Percentiles rank a stretch among this genome's conserved stretches.
phyloP scores from a whole-genome alignment of 768 basidiomycete genomes.

The Pleurotus tuoliensis region DNA sequence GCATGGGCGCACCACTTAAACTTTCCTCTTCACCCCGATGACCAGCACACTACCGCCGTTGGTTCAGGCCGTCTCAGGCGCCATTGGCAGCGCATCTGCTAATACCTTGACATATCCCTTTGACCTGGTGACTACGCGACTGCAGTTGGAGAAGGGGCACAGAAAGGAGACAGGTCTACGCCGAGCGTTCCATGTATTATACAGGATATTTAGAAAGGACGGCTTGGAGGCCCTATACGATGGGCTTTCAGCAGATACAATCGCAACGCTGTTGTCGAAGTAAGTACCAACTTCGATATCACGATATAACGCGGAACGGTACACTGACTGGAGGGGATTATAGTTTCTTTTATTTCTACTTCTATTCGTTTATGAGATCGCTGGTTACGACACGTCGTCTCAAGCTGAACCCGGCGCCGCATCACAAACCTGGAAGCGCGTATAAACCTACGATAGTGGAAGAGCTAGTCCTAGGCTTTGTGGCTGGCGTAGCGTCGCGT shows the following conservation, averaged over 20 bases:
- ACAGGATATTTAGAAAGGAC: slow-evolving; percentile 30
- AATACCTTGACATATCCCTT: slow-evolving; percentile 54
- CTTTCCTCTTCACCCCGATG: slow-evolving; percentile 30
- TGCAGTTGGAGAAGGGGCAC: slow-evolving; percentile 34
- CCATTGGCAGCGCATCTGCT: slow-evolving; percentile 51
- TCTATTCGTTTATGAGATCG: slow-evolving; percentile 46
- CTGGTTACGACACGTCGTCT: slow-evolving; percentile 31
- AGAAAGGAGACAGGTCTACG: slow-evolving; percentile 21
- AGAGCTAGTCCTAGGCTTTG: slow-evolving; percentile 51
- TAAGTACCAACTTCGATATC: slow-evolving; percentile 17
- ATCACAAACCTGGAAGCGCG: slow-evolving; percentile 7
- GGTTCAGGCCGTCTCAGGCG: slow-evolving; percentile 55
- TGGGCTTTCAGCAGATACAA: slow-evolving; percentile 48
- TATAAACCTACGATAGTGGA: slow-evolving; percentile 37
- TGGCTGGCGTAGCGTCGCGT: slow-evolving; percentile 54
- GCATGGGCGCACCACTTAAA: not conserved
- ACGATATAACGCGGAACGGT: not conserved
- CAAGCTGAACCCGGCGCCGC: slow-evolving; percentile 9
- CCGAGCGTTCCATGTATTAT: slow-evolving; percentile 34
- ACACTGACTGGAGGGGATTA: not conserved
- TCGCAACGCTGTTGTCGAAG: slow-evolving; percentile 53
- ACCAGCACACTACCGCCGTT: slow-evolving; percentile 57
- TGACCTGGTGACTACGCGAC: slow-evolving; percentile 51
- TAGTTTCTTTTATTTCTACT: slow-evolving; percentile 60
- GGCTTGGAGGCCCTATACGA: slow-evolving; percentile 46